These are phyloP conservation scores for Tubosaeta brunneosetosa DNA, from an alignment of 768 basidiomycete species.

Conservation along the genomic window DNA sequence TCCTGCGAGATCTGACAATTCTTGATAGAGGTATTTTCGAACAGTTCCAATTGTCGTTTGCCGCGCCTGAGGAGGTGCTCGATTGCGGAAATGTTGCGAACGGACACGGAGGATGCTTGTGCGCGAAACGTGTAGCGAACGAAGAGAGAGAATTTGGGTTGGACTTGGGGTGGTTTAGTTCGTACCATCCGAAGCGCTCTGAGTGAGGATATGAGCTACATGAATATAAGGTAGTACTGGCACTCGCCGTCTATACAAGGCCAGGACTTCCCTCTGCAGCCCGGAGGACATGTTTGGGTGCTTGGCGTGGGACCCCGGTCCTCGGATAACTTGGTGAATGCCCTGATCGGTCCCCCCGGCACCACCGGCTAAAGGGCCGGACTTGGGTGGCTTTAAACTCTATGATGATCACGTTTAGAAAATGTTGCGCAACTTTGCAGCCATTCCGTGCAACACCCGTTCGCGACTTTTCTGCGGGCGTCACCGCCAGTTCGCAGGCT, in stretches of 20 bases:
- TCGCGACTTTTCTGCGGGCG: slow-evolving; percentile 13
- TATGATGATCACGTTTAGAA: slow-evolving; percentile 19
- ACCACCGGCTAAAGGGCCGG: slow-evolving; percentile 19
- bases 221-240: neutral
- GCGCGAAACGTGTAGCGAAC: slow-evolving; percentile 66
- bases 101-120: slow-evolving; percentile 55
- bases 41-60: slow-evolving; percentile 61
- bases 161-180: slow-evolving; percentile 57
- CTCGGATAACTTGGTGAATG: neutral
- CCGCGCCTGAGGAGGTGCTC: slow-evolving; percentile 77
- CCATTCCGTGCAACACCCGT: neutral
- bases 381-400: neutral
- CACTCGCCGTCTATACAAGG: slow-evolving; percentile 53
- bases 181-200: slow-evolving; percentile 76
- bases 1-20: slow-evolving; percentile 71
- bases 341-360: slow-evolving; percentile 14
- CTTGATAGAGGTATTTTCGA: slow-evolving; percentile 60
- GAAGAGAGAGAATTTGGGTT: slow-evolving; percentile 61
- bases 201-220: slow-evolving; percentile 7
- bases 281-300: slow-evolving; percentile 29
- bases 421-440: slow-evolving; percentile 12
- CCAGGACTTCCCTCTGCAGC: slow-evolving; percentile 48
- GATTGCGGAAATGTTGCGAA: slow-evolving; percentile 62
- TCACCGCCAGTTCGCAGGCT: slow-evolving; percentile 6
- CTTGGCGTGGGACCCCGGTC: neutral